A percentile compares a stretch with the other conserved stretches of the same genome.
phyloP scores from a whole-genome alignment of 805 yeast species.

The Kodamaea kaohsiungensis region DNA sequence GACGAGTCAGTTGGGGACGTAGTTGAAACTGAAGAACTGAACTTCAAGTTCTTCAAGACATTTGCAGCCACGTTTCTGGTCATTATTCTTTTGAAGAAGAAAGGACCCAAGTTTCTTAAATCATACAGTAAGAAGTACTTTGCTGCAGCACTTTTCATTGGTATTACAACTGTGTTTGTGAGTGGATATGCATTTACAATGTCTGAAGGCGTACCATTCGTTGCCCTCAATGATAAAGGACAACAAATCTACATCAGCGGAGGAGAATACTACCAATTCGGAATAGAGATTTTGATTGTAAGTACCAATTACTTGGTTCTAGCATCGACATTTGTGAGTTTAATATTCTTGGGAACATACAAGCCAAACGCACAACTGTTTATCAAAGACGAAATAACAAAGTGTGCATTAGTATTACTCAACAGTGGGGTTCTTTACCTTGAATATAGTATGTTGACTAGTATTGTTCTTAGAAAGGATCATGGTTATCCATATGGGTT shows the following conservation, averaged over 20 bases:
- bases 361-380: constrained; percentile 19
- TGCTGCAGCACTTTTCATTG: constrained; percentile 36
- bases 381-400: constrained; percentile 20
- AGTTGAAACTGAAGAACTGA: constrained; percentile 43
- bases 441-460: constrained; percentile 46
- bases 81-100: constrained; percentile 51
- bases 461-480: constrained; percentile 48
- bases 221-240: constrained; percentile 53
- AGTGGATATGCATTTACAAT: constrained; percentile 68
- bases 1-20: constrained; percentile 42
- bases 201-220: constrained; percentile 61
- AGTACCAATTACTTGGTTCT: constrained; percentile 51
- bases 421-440: constrained; percentile 29
- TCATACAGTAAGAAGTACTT: constrained; percentile 22
- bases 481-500: constrained; percentile 47
- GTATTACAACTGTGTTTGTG: constrained; percentile 44
- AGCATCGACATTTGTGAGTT: constrained; percentile 38
- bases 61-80: constrained; percentile 45
- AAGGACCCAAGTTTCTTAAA: constrained; percentile 32
- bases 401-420: constrained; percentile 19
- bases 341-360: constrained; percentile 41
- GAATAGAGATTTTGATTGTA: constrained; percentile 61
- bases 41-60: constrained; percentile 43
- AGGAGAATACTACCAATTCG: constrained; percentile 68
- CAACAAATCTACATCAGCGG: constrained; percentile 61